Percentiles rank a stretch among this genome's conserved stretches.
These are phyloP conservation scores for Thermomucor indicae-seudaticae DNA, from an alignment of 371 early-diverging fungal genomes.

Conservation along the genomic window DNA sequence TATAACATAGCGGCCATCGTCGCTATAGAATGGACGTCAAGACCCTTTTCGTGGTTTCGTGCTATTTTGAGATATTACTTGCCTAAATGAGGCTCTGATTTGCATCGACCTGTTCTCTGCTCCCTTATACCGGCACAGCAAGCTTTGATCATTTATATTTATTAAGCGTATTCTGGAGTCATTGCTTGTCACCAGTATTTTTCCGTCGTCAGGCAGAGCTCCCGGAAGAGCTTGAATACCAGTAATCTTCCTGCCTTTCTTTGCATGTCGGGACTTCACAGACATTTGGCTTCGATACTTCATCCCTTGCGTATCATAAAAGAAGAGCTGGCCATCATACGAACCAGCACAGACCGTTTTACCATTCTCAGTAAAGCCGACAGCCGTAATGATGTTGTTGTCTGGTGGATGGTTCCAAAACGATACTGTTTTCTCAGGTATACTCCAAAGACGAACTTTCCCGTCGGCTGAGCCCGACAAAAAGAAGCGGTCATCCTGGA, in stretches of 20 bases:
- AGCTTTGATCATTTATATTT: conserved; percentile 67
- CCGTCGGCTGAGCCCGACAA: conserved; percentile 81
- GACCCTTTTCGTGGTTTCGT: background rate
- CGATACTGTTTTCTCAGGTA: conserved; percentile 71
- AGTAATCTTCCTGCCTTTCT: conserved; percentile 68
- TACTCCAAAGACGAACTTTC: conserved; percentile 79
- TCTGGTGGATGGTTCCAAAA: conserved; percentile 71
- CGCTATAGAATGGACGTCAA: conserved; percentile 24
- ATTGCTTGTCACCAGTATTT: conserved; percentile 71
- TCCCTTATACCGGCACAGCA: conserved; percentile 77
- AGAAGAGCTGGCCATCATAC: conserved; percentile 69
- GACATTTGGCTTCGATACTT: conserved; percentile 76
- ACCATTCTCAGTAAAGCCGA: conserved; percentile 73
- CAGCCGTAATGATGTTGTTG: conserved; percentile 69
- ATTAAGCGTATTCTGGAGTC: conserved; percentile 81
- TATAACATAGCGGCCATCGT: conserved; percentile 74
- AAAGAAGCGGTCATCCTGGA: conserved; percentile 75
- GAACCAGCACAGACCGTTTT: conserved; percentile 74
- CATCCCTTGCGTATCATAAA: conserved; percentile 76
- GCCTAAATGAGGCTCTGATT: conserved; percentile 71
- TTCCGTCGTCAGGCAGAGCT: conserved; percentile 42
- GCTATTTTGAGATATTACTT: background rate
- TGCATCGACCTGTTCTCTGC: conserved; percentile 62
- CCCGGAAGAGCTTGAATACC: conserved; percentile 63
- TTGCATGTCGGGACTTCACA: conserved; percentile 53